Evolutionary conservation across 2,329 filamentous ascomycete species (phyloP), one percentile per base, ranked within the genome.

Genomic region (Curvularia lunata): DNA sequence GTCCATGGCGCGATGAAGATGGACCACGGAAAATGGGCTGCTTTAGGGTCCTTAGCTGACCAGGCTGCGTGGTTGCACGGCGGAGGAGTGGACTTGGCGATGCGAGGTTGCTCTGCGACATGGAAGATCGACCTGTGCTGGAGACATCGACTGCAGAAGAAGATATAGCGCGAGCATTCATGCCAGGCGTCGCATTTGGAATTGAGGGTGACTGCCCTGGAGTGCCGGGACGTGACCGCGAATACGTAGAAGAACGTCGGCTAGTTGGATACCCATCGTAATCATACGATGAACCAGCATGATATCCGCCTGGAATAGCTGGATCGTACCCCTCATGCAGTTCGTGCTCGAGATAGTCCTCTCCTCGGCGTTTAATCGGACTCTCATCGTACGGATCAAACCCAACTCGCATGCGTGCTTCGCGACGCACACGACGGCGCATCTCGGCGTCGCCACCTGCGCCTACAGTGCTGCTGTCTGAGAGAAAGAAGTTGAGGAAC

Each of bases 401-500:
- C 12, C 88, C 88, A 0, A 91, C 86, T 47, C 85, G 80, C 48
- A 82, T 77, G 21, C 85, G 75, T 4, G 88, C 88, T 61, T 89
- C 86, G 4, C 82, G 77, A 13, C 88, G 81, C 1, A 87, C 80
- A 0, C 83, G 81, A 52, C 85, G 85, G 6, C 88, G 84, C 53
- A 86, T 80, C 30, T 87, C 82, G 5, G 85, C 81, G 64, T 90
- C 85, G 4, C 83, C 82, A 3, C 87, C 87, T 1, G 86, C 85
- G 27, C 88, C 88, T 1, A 87, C 89, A 2, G 86, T 87, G 30
- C 85, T 85, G 10, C 84, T 85, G 67, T 90, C 88, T 61, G 86
- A 84, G 8, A 97, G 82, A 78, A 97, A 97, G 79, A 96, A 96
- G 51, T 89, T 92, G 40, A 97, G 82, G 2, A 97, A 86, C 67